Evolutionary conservation across 768 basidiomycete genomes (phyloP), one percentile per base, ranked within the genome.

Genomic region (Naganishia vishniacii): DNA sequence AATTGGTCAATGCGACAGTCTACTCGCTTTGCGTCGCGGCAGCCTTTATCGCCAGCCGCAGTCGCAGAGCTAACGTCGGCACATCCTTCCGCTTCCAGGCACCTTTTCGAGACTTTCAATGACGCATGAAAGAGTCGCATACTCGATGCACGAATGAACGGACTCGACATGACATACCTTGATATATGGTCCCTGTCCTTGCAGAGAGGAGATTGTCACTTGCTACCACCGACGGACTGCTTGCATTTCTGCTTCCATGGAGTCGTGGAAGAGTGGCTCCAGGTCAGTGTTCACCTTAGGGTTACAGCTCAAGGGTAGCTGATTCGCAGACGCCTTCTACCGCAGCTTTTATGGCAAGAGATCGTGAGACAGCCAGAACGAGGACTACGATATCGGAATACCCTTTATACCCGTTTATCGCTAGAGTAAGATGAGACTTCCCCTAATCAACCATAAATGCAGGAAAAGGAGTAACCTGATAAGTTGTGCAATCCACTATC

Each of bases 211-310:
- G 64, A 65, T 41, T 37, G 25, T 2, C 58, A 65, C n/a, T 13
- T 65, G 4, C 45, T 59, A 2, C 64, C 64, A 26, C 64, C 64
- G 12, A 48, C 37, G 9, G 64, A 65, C 20, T 65, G 64, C 40
- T 34, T 65, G 34, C 64, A 65, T 60, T 65, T 41, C 45, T 65
- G 64, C 42, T 64, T 47, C 25, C 48, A 51, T 13, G 64, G 64
- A n/a, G 64, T 60, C 9, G 12, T 60, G 1, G 64, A 65, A 15
- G 64, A 65, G 41, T 65, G 64, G 64, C 63, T 60, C 41, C 31
- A 60, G 48, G 64, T 65, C 4, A 28, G 51, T 59, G 2, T 45
- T n/a, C n/a, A n/a, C n/a, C n/a, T n/a, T n/a, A n/a, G n/a, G n/a
- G n/a, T n/a, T n/a, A n/a, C n/a, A n/a, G n/a, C n/a, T n/a, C n/a